Evolutionary conservation across 805 yeast species (phyloP), one percentile per base, ranked within the genome.

Genomic region (Kurtzmaniella cleridarum): DNA sequence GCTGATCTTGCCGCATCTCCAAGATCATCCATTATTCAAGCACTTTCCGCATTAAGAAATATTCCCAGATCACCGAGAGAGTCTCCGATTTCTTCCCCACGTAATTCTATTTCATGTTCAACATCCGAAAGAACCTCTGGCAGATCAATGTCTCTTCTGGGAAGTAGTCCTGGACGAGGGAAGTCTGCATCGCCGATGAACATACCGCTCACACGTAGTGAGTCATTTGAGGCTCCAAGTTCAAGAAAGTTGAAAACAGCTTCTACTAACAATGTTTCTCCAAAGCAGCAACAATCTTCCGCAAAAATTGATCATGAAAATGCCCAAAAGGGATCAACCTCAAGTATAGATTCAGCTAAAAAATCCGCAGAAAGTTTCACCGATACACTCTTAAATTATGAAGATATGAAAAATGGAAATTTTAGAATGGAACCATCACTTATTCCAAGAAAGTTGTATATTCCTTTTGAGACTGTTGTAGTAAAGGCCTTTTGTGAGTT

Each of bases 401-500:
- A 65, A 16, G 51, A 54, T 36, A 45, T 54, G 5, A 61, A 62
- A 36, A 50, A 50, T 40, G 57, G 56, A 0, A 50, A 53, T 23
- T 66, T 59, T 44, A 48, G 45, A 30, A 60, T 81, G 59, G 88
- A 81, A 47, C 80, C 86, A 5, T 57, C 81, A 27, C 64, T 77
- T 40, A 69, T 81, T 28, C 93, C 95, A 12, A 67, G 95, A 43
- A 70, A 78, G 13, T 54, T 85, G 20, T 84, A 80, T 47, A 55
- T 85, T 45, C 93, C 95, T 3, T 82, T 80, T 60, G 56, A 79
- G 2, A 77, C 81, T 1, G 54, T 63, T 1, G 75, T 87, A 0
- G 76, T 83, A 12, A 70, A 70, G 40, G 88, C 88, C 2, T 74
- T 84, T 46, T 66, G 81, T 20, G 93, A 84, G 52, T 85, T 78